phyloP scores from a whole-genome alignment of 805 yeast species.

The Blastobotrys chiropterorum region DNA sequence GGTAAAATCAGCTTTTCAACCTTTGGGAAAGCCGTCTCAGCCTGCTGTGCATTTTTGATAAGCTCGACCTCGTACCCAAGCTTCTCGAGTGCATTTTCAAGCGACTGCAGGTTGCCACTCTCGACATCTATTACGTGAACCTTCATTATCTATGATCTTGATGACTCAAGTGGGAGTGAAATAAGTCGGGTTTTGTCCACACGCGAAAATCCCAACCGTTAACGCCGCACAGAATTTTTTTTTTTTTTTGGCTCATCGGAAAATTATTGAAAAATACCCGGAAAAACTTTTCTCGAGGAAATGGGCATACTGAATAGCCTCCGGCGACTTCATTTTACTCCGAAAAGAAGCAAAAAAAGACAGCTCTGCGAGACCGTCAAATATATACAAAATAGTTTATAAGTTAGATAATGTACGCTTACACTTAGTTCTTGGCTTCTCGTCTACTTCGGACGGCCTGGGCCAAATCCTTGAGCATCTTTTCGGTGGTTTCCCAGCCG shows the following conservation, averaged over 20 bases:
- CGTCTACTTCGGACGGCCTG: slow-evolving; percentile 74
- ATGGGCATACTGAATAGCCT: too few species aligned
- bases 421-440: slow-evolving; percentile 17
- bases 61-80: slow-evolving; percentile 66
- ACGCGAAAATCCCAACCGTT: too few species aligned
- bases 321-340: too few species aligned
- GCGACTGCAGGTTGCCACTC: slow-evolving; percentile 88
- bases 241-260: too few species aligned
- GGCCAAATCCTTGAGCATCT: slow-evolving; percentile 71
- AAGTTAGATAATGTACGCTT: neutral
- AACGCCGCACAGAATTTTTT: too few species aligned
- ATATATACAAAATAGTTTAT: neutral
- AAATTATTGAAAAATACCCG: neutral
- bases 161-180: neutral
- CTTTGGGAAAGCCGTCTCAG: slow-evolving; percentile 15
- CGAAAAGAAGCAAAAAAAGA: too few species aligned
- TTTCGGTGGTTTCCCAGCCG: slow-evolving; percentile 81
- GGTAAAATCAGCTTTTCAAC: slow-evolving; percentile 63
- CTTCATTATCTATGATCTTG: neutral
- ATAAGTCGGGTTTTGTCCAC: too few species aligned
- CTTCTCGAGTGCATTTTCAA: slow-evolving; percentile 75
- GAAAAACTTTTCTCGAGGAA: neutral
- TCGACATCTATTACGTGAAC: slow-evolving; percentile 87
- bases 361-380: too few species aligned
- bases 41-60: slow-evolving; percentile 52